Conservation (phyloP, 78 protist species). For the Dictyostelium citrinum region DNA sequence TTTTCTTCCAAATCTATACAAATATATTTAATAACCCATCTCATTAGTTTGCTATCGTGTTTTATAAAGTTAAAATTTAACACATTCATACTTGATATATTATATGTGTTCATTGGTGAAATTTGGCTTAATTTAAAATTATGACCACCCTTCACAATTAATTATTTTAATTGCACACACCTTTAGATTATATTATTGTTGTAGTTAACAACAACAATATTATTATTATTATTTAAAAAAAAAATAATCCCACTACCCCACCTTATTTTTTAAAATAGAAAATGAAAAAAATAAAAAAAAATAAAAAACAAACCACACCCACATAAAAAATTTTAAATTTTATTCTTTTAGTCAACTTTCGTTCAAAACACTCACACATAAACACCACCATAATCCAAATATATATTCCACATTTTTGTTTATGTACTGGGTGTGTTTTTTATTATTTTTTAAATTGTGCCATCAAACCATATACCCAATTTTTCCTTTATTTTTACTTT, state of each 20-base stretch:
- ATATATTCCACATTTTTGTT: background rate
- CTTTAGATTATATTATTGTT: background rate
- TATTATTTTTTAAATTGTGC: background rate
- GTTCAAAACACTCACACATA: background rate
- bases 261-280: background rate
- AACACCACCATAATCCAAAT: slow-evolving; percentile 1
- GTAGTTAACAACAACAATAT: background rate
- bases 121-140: background rate
- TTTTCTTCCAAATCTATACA: slow-evolving; percentile 3
- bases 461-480: slow-evolving; percentile 5
- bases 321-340: background rate
- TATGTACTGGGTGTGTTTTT: background rate
- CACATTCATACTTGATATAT: background rate
- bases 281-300: background rate
- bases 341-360: background rate
- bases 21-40: background rate
- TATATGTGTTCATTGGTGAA: background rate
- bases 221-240: background rate
- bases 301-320: background rate
- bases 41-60: background rate
- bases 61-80: background rate
- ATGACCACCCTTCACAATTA: background rate
- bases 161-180: background rate
- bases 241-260: background rate
- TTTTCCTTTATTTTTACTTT: background rate